These are phyloP conservation scores for Monosporascus cannonballus DNA, from an alignment of 2,329 filamentous ascomycete species.

Conservation along the genomic window DNA sequence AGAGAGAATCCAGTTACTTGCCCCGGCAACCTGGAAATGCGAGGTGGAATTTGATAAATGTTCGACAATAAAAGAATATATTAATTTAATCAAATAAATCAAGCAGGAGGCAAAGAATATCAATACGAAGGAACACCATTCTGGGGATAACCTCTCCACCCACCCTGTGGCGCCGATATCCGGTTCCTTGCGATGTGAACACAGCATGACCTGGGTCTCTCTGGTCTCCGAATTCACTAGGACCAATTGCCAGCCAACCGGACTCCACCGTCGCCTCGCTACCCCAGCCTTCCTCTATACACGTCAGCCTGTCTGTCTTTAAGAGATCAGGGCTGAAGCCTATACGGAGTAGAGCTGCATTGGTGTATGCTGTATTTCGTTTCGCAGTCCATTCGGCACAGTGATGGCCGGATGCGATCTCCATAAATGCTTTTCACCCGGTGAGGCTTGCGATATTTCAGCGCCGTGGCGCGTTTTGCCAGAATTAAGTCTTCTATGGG, in stretches of 20 bases:
- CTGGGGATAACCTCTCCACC: neutral
- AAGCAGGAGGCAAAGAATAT: neutral
- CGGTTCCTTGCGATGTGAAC: neutral
- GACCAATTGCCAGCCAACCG: neutral
- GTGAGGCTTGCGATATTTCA: neutral
- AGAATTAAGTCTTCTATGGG: neutral
- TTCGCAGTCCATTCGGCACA: neutral
- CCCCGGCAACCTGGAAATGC: neutral
- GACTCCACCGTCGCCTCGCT: too few relatives aligned
- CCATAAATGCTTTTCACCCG: neutral
- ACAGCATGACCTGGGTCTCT: neutral
- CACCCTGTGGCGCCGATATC: neutral
- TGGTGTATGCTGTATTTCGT: neutral
- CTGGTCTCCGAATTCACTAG: neutral
- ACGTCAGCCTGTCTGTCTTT: neutral
- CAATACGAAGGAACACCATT: neutral
- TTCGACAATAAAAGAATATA: neutral
- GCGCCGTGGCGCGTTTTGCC: neutral
- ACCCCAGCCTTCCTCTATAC: too few relatives aligned
- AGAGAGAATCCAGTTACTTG: neutral
- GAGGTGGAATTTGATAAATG: neutral
- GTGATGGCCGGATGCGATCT: neutral
- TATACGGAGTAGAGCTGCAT: neutral
- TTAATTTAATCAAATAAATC: neutral
- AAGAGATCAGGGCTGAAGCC: neutral